Evolutionary conservation across 2,329 filamentous ascomycete genomes (phyloP).

Genomic region (Gnomoniopsis sp.): DNA sequence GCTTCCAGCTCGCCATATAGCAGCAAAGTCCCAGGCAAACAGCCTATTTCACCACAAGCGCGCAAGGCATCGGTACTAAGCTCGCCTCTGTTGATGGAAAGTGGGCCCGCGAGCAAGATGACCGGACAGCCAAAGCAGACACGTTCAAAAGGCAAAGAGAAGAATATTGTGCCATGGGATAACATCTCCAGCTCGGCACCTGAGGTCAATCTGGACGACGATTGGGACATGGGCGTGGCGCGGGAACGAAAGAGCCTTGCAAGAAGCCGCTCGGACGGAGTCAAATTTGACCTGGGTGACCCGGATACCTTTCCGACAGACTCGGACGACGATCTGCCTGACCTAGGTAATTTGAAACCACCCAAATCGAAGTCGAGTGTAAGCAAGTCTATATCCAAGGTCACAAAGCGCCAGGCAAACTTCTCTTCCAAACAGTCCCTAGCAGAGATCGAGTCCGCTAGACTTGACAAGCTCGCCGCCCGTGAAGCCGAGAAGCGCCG

Average conservation of each 20-base stretch:
- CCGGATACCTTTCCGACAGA: constrained; percentile 24
- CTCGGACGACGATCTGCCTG: constrained; percentile 47
- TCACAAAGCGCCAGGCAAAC: constrained; percentile 1
- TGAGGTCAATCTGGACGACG: constrained; percentile 25
- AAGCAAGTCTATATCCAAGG: neutral
- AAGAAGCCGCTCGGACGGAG: constrained; percentile 22
- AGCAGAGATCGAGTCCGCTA: constrained; percentile 24
- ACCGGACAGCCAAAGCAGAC: constrained; percentile 20
- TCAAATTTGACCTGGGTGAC: constrained; percentile 33
- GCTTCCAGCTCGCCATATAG: too few species aligned
- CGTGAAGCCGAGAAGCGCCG: constrained; percentile 53
- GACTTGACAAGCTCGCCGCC: constrained; percentile 40
- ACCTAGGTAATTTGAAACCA: constrained; percentile 36
- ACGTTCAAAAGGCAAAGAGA: neutral
- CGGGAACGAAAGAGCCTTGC: constrained; percentile 9
- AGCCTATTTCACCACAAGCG: neutral
- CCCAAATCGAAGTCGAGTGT: constrained; percentile 17
- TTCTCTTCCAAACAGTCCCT: constrained; percentile 20
- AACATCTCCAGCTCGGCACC: constrained; percentile 54
- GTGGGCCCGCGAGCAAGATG: constrained; percentile 17
- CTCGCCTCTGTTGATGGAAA: constrained; percentile 21
- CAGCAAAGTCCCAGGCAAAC: too few species aligned
- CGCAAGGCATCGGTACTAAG: constrained; percentile 18
- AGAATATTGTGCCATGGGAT: constrained; percentile 38
- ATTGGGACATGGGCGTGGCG: constrained; percentile 4